Evolutionary conservation across 2,329 filamentous ascomycete genomes (phyloP), one percentile per base, ranked within the genome.

Genomic region (Escovopsis sp.): DNA sequence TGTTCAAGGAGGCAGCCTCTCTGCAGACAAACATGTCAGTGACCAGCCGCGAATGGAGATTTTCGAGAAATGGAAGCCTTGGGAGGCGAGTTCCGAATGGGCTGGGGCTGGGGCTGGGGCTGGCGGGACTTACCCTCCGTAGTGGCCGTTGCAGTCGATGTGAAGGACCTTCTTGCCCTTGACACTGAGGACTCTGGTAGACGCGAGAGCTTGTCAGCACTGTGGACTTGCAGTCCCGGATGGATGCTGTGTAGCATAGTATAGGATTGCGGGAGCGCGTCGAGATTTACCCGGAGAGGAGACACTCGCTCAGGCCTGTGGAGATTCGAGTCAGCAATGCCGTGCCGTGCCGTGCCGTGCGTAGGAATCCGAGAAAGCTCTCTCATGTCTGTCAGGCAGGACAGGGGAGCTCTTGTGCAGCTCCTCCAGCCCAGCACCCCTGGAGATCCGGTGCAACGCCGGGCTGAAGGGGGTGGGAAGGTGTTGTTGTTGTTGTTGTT

Each of bases 81-180:
- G 28, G 34, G 28, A 41, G 12, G 26, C 34, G 9, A 34, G 23
- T 34, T 15, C 19, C n/a, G 15, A 23, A 12, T 3, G n/a, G 12
- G 19, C 10, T 26, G 12, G 38, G 39, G 36, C n/a, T 41, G 18
- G 38, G 26, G 19, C 6, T 26, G 12, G n/a, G 7, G 15, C 7
- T 32, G 28, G 43, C 6, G 46, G 39, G 47, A 73, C 83, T 58
- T 70, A 94, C 88, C 86, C 91, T 75, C 91, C 91, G 60, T 95
- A 96, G 72, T 96, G 88, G 64, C 94, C 86, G 63, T 96, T 96
- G 61, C 88, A 82, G 69, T 96, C 91, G 63, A 98, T 94, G 71
- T 98, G 91, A 51, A 98, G 77, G 59, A 98, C 91, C 73, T 96
- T 96, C 75, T 94, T 89, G 65, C 89, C 89, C 74, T 96, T 95